Conservation (phyloP, 805 yeast genomes). For the Candida railenensis region DNA sequence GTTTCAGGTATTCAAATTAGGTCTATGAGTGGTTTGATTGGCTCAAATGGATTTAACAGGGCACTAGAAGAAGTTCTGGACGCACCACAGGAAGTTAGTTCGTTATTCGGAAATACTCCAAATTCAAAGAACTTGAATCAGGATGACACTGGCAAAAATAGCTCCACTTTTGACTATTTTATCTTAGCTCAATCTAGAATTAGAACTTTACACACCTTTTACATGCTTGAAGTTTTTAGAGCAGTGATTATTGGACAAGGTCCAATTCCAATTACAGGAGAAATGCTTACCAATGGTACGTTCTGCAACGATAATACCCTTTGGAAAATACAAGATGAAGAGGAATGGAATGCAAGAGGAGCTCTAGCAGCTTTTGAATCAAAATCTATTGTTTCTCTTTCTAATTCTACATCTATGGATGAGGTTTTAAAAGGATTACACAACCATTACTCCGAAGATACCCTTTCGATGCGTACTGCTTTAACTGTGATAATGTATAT, state of each 20-base stretch:
- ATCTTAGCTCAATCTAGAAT: slow-evolving; percentile 55
- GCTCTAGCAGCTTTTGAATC: background rate
- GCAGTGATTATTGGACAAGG: slow-evolving; percentile 42
- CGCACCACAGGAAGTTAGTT: background rate
- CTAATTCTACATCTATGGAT: slow-evolving; percentile 53
- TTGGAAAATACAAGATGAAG: slow-evolving; percentile 51
- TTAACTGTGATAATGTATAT: slow-evolving; percentile 60
- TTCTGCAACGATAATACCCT: slow-evolving; percentile 59
- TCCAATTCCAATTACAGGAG: slow-evolving; percentile 25
- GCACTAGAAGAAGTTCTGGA: slow-evolving; percentile 39
- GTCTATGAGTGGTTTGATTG: slow-evolving; percentile 53
- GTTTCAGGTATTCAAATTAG: slow-evolving; percentile 52
- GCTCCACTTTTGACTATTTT: slow-evolving; percentile 43
- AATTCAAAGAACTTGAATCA: background rate
- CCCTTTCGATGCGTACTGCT: slow-evolving; percentile 48
- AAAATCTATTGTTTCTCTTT: slow-evolving; percentile 46
- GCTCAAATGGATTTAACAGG: slow-evolving; percentile 50
- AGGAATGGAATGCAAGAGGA: slow-evolving; percentile 46
- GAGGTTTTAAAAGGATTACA: slow-evolving; percentile 47
- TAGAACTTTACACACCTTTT: slow-evolving; percentile 51
- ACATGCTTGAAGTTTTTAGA: slow-evolving; percentile 48
- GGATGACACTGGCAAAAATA: slow-evolving; percentile 25
- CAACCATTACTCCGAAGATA: slow-evolving; percentile 31
- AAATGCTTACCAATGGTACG: slow-evolving; percentile 47
- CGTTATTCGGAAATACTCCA: background rate